Conservation (phyloP, 1,284 basidiomycete genomes). For the Lignosus rhinocerotis region DNA sequence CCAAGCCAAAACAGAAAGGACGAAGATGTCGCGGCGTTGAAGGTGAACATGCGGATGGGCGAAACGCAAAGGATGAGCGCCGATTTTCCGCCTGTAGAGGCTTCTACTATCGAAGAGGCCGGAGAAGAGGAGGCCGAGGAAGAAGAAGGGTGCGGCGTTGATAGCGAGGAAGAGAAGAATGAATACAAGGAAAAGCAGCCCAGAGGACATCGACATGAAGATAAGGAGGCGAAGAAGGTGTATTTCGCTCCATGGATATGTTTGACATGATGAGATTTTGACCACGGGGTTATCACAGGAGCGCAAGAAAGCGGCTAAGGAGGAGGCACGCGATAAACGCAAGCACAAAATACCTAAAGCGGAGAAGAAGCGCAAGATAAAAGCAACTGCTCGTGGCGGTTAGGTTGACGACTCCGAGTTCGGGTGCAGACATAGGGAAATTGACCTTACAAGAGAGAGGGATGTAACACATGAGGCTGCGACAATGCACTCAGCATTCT, state of each 20-base stretch:
- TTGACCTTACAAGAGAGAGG: neutral
- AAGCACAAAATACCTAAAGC: slow-evolving; percentile 93
- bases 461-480: too few species aligned
- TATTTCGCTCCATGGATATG: slow-evolving; percentile 11
- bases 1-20: slow-evolving; percentile 23
- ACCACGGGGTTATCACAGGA: slow-evolving; percentile 50
- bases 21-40: slow-evolving; percentile 16
- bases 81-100: slow-evolving; percentile 10
- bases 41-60: slow-evolving; percentile 5
- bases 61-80: slow-evolving; percentile 20
- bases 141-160: slow-evolving; percentile 36
- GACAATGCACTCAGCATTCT: too few species aligned
- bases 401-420: neutral
- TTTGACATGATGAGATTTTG: slow-evolving; percentile 1
- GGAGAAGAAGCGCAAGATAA: slow-evolving; percentile 87
- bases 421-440: neutral
- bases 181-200: slow-evolving; percentile 55
- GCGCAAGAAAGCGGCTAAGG: slow-evolving; percentile 87
- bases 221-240: slow-evolving; percentile 90
- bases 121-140: slow-evolving; percentile 11
- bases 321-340: slow-evolving; percentile 83
- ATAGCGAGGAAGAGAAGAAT: slow-evolving; percentile 36
- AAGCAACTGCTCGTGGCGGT: slow-evolving; percentile 44
- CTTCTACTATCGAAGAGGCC: too few species aligned
- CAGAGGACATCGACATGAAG: slow-evolving; percentile 88